phyloP scores from a whole-genome alignment of 2,329 filamentous ascomycete genomes.

The Diaporthe sp. region DNA sequence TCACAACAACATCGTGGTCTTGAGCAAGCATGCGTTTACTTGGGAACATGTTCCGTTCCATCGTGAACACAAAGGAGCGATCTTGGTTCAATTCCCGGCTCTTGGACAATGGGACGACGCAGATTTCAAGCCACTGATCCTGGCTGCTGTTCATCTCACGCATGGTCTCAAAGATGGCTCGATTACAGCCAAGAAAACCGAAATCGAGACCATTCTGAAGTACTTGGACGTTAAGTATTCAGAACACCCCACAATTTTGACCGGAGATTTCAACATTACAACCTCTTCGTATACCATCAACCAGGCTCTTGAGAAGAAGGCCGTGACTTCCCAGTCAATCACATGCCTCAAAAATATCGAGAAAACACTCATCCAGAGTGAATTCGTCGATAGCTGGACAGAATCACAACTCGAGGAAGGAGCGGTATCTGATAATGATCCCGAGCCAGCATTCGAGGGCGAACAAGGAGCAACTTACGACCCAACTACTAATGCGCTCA shows the following conservation, averaged over 20 bases:
- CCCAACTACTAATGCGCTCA: slow-evolving; percentile 67
- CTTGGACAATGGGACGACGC: slow-evolving; percentile 46
- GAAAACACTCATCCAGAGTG: slow-evolving; percentile 55
- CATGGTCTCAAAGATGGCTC: slow-evolving; percentile 71
- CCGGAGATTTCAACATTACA: slow-evolving; percentile 75
- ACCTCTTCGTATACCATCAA: slow-evolving; percentile 70
- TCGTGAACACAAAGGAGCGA: slow-evolving; percentile 69
- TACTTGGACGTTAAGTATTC: slow-evolving; percentile 58
- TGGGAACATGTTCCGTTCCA: slow-evolving; percentile 68
- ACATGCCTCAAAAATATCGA: slow-evolving; percentile 61
- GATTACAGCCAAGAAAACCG: slow-evolving; percentile 67
- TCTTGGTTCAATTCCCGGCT: slow-evolving; percentile 58
- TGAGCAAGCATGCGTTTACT: slow-evolving; percentile 67
- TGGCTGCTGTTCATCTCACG: slow-evolving; percentile 73
- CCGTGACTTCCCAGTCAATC: slow-evolving; percentile 64
- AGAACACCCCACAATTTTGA: slow-evolving; percentile 65
- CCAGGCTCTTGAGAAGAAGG: slow-evolving; percentile 62
- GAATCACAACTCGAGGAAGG: slow-evolving; percentile 57
- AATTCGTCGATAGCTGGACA: slow-evolving; percentile 66
- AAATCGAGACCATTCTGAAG: slow-evolving; percentile 63
- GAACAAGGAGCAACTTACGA: slow-evolving; percentile 77
- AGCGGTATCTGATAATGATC: slow-evolving; percentile 53
- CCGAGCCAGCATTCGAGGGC: slow-evolving; percentile 61
- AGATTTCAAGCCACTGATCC: slow-evolving; percentile 55
- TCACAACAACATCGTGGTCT: slow-evolving; percentile 70